These are phyloP conservation scores for Aureobasidium lini DNA, from an alignment of 2,329 filamentous ascomycete genomes.

Conservation along the genomic window DNA sequence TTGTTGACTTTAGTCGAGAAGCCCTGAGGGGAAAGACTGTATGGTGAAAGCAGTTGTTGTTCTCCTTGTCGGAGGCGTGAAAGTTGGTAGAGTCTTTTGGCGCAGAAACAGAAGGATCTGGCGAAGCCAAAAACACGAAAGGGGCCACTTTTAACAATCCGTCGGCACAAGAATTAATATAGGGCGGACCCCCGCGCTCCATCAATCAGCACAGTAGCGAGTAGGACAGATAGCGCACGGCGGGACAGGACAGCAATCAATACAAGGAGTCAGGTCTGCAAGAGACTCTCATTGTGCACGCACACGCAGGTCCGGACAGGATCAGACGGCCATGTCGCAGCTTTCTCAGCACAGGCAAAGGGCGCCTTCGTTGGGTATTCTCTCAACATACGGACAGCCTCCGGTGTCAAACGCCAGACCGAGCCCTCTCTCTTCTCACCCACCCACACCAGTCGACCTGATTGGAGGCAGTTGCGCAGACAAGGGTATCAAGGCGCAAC, in stretches of 20 bases:
- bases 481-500: neutral
- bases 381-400: neutral
- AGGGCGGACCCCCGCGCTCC: constrained; percentile 1
- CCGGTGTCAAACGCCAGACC: neutral
- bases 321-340: constrained; percentile 1
- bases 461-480: neutral
- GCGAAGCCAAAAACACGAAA: constrained; percentile 5
- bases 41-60: neutral
- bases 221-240: neutral
- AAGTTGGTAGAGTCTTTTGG: neutral
- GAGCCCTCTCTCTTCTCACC: constrained; percentile 10
- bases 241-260: neutral
- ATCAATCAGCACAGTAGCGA: constrained; percentile 7
- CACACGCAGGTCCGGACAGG: too few species aligned
- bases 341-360: constrained; percentile 3
- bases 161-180: neutral
- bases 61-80: neutral
- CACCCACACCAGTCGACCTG: constrained; percentile 1
- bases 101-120: neutral
- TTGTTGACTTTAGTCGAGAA: neutral
- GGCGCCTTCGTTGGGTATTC: neutral
- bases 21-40: neutral
- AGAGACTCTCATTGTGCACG: too few species aligned
- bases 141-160: neutral
- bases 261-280: too few species aligned